Base-by-base conservation (phyloP, 1,284 basidiomycete species). In the Rhodotorula mucilaginosa region DNA sequence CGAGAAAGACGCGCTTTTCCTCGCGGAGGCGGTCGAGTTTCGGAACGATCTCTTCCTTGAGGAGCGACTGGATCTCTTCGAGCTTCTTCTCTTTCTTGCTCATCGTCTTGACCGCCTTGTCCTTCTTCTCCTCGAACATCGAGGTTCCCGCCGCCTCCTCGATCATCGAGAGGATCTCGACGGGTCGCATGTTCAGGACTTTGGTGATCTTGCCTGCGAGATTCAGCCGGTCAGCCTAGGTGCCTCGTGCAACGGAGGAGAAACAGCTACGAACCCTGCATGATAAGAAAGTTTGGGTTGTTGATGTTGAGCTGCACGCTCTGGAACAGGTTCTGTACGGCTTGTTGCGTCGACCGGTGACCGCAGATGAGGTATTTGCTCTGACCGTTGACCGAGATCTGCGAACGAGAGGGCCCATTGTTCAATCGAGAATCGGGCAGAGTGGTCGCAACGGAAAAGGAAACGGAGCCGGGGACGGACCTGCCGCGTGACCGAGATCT, bases 281-380 rank as follows among this genome's bases (percentile, higher is more conserved):
- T 99, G 82, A 99, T 99, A 73, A 99, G 86, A 83, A 99, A 99
- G 81, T 99, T 99, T 60, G 97, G 97, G 81, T 98, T 99, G 84
- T 99, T 99, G 86, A 99, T 99, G 82, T 99, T 99, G 78, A 99
- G 88, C 82, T 98, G 95, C 0, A 99, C 94, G 52, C 92, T 91
- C 81, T 99, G 97, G 80, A 99, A 99, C 54, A 99, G 86, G 62
- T 90, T 92, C 79, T 97, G 96, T 2, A 99, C 88, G 0, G 86
- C 86, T 73, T 93, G 88, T 76, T 97, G 93, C 10, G 90, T 89
- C 4, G 93, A 87, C 80, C 96, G 97, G 84, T 98, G 97, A 0
- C 97, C 97, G 79, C 98, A 99, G 68, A 99, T 84, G 18, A 99
- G 88, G 82, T 97, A 99, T 79, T 99, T 99, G n/a, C 92, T 91